Conservation (phyloP, 2,329 filamentous ascomycete species). For the Thielaviopsis euricoi region DNA sequence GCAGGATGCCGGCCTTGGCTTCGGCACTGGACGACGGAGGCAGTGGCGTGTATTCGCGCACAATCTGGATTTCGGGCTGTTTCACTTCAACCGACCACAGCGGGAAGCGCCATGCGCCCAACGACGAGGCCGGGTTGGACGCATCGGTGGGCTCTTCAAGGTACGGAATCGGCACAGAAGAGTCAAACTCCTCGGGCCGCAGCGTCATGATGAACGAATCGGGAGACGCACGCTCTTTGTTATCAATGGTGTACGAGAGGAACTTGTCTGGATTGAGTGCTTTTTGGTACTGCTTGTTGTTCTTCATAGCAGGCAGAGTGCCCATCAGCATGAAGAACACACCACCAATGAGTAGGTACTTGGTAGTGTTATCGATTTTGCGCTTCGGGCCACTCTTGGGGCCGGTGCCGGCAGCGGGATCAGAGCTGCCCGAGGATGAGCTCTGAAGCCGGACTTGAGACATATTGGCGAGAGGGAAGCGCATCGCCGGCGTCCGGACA, state of each 20-base stretch:
- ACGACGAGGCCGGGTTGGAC: constrained; percentile 10
- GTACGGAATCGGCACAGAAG: constrained; percentile 15
- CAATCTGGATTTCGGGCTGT: constrained; percentile 86
- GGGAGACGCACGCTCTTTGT: constrained; percentile 45
- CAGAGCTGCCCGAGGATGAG: background rate
- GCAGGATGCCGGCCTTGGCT: constrained; percentile 29
- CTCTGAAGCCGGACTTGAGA: background rate
- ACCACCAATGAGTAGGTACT: constrained; percentile 8
- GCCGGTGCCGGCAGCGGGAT: background rate
- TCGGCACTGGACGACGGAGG: constrained; percentile 31
- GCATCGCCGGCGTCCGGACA: background rate
- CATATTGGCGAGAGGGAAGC: background rate
- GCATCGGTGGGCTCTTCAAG: constrained; percentile 2
- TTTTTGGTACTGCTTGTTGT: constrained; percentile 10
- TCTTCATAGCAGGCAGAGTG: constrained; percentile 6
- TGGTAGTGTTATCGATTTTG: constrained; percentile 10
- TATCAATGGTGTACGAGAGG: constrained; percentile 46
- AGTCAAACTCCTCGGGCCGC: constrained; percentile 20
- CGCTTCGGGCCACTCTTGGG: background rate
- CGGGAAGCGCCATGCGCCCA: constrained; percentile 28
- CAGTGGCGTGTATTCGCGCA: constrained; percentile 77
- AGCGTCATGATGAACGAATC: constrained; percentile 55
- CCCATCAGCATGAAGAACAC: constrained; percentile 9
- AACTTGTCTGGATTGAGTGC: constrained; percentile 44
- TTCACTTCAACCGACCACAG: constrained; percentile 87